phyloP scores from a whole-genome alignment of 1,284 basidiomycete species.

The Agaricales sp. region DNA sequence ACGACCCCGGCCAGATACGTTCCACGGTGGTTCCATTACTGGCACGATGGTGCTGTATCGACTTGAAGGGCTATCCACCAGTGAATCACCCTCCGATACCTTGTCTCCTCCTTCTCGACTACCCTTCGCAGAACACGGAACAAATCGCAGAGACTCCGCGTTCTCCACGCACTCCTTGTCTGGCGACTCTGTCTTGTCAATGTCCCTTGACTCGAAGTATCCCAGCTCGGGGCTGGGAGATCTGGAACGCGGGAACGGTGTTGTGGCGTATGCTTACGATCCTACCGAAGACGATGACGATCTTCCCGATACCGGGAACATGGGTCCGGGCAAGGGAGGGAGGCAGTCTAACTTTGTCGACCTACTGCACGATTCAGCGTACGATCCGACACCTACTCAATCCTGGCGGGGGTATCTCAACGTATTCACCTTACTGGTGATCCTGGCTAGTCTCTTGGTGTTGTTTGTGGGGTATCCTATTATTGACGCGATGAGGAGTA shows the following conservation, averaged over 20 bases:
- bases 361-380: neutral
- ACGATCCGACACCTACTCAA: neutral
- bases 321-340: neutral
- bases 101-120: neutral
- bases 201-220: slow-evolving; percentile 1
- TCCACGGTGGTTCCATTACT: neutral
- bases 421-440: neutral
- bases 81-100: neutral
- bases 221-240: neutral
- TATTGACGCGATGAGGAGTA: neutral
- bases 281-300: slow-evolving; percentile 1
- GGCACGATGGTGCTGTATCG: slow-evolving; percentile 1
- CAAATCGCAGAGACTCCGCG: neutral
- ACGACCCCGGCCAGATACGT: neutral
- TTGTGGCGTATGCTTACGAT: neutral
- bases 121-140: neutral
- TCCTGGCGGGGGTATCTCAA: neutral
- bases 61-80: too few species aligned
- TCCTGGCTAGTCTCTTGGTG: neutral
- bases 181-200: neutral
- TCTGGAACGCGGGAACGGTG: neutral
- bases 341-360: neutral
- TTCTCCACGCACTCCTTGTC: neutral
- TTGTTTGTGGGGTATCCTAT: neutral
- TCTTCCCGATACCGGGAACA: neutral